Conservation (phyloP, 2,329 filamentous ascomycete genomes). For the Penicillium sp. region DNA sequence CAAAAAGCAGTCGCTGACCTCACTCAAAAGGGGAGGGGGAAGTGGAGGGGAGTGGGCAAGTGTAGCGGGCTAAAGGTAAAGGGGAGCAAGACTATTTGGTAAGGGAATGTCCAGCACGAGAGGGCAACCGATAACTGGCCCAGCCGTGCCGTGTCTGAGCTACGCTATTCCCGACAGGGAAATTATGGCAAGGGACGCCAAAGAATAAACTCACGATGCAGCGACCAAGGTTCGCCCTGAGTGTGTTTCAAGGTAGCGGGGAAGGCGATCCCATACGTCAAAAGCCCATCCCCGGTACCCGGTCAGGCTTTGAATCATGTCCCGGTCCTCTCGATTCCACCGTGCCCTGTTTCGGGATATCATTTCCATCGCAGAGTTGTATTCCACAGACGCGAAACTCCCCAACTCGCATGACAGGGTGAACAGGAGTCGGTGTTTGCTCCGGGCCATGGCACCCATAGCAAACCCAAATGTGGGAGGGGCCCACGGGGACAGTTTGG, state of each 20-base stretch:
- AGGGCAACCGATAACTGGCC: slow-evolving; percentile 13
- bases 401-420: neutral
- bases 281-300: slow-evolving; percentile 35
- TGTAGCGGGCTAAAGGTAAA: neutral
- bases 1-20: slow-evolving; percentile 25
- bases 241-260: slow-evolving; percentile 36
- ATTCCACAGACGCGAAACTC: too few species aligned
- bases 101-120: slow-evolving; percentile 23
- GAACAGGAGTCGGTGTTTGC: slow-evolving; percentile 6
- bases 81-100: slow-evolving; percentile 1
- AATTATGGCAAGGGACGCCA: slow-evolving; percentile 18
- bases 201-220: slow-evolving; percentile 30
- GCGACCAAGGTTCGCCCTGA: slow-evolving; percentile 33
- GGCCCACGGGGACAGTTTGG: slow-evolving; percentile 13
- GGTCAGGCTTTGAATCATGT: too few species aligned
- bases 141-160: slow-evolving; percentile 23
- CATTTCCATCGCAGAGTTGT: neutral
- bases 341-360: neutral
- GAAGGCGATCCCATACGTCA: slow-evolving; percentile 34
- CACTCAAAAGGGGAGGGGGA: slow-evolving; percentile 6
- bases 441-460: slow-evolving; percentile 5
- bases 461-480: slow-evolving; percentile 19
- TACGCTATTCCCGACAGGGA: slow-evolving; percentile 3
- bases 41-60: neutral
- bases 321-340: too few species aligned